A percentile compares a stretch with the other conserved stretches of the same genome.
phyloP scores from a whole-genome alignment of 495 filamentous ascomycete species.

The Penicillium paradoxum region DNA sequence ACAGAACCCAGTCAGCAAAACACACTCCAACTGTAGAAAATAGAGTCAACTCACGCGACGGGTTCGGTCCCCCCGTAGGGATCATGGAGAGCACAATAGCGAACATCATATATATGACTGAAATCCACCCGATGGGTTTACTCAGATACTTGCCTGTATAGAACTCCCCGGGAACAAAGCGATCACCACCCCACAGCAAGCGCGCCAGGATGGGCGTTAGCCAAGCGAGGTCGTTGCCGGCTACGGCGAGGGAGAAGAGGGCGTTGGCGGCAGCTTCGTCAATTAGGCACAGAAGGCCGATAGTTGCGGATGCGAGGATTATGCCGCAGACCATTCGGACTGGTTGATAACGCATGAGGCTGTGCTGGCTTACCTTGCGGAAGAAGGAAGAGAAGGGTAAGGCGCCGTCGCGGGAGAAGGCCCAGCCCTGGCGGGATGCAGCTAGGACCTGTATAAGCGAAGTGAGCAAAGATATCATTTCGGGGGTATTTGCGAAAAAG shows the following conservation, averaged over 20 bases:
- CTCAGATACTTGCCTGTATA: conserved; percentile 48
- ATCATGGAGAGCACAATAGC: conserved; percentile 51
- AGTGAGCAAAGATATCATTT: not conserved
- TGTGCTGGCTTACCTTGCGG: conserved; percentile 48
- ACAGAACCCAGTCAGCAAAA: conserved; percentile 12
- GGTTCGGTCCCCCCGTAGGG: conserved; percentile 49
- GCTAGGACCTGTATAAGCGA: conserved; percentile 43
- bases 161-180: conserved; percentile 60
- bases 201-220: conserved; percentile 58
- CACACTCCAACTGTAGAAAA: not conserved
- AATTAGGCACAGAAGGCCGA: conserved; percentile 58
- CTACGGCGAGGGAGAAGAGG: conserved; percentile 59
- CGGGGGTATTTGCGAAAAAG: not conserved
- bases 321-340: conserved; percentile 59
- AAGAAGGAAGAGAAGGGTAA: conserved; percentile 60
- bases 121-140: conserved; percentile 52
- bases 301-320: conserved; percentile 44
- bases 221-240: conserved; percentile 60
- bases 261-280: conserved; percentile 54
- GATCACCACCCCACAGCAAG: conserved; percentile 55
- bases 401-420: conserved; percentile 56
- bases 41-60: conserved; percentile 23
- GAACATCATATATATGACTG: conserved; percentile 49
- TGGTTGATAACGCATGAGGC: conserved; percentile 52
- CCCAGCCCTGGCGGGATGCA: conserved; percentile 55